phyloP scores from a whole-genome alignment of 306 rosid species.

The Fragaria ananassa region DNA sequence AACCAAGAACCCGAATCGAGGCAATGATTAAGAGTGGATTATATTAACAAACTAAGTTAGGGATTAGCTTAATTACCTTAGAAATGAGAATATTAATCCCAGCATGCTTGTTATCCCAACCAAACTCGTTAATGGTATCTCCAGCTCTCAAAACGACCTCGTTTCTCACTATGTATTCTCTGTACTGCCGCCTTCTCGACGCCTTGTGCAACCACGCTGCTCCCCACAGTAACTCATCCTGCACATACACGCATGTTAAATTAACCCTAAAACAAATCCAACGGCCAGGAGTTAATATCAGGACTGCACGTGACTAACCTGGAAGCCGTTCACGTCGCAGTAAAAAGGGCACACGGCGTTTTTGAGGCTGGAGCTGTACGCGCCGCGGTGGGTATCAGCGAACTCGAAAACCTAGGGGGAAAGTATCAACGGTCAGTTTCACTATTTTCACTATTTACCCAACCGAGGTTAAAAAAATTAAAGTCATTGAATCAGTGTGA shows the following conservation, averaged over 20 bases:
- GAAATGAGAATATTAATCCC: constrained; percentile 91
- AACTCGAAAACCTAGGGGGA: constrained; percentile 72
- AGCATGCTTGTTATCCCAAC: constrained; percentile 99
- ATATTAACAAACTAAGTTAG: neutral
- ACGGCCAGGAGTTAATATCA: constrained; percentile 26
- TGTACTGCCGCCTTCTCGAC: constrained; percentile 70
- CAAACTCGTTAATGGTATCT: constrained; percentile 93
- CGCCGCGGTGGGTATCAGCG: constrained; percentile 92
- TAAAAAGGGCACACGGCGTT: constrained; percentile 88
- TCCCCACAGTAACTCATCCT: constrained; percentile 96
- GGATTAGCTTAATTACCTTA: constrained; percentile 44
- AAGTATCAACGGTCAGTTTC: constrained; percentile 36
- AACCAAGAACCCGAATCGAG: neutral
- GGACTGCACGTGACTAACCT: constrained; percentile 33
- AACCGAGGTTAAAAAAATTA: neutral
- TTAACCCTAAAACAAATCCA: constrained; percentile 14
- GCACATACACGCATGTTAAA: neutral
- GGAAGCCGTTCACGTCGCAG: constrained; percentile 89
- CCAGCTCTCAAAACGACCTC: constrained; percentile 89
- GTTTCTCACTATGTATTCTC: constrained; percentile 87
- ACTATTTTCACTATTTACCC: constrained; percentile 13
- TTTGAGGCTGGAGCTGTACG: constrained; percentile 78
- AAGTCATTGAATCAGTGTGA: constrained; percentile 15
- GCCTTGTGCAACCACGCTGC: constrained; percentile 99
- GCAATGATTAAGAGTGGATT: constrained; percentile 6